Evolutionary conservation across 345 rosid species (phyloP), one percentile per base, ranked within the genome.

Genomic region (Erysimum cheiranthoides): DNA sequence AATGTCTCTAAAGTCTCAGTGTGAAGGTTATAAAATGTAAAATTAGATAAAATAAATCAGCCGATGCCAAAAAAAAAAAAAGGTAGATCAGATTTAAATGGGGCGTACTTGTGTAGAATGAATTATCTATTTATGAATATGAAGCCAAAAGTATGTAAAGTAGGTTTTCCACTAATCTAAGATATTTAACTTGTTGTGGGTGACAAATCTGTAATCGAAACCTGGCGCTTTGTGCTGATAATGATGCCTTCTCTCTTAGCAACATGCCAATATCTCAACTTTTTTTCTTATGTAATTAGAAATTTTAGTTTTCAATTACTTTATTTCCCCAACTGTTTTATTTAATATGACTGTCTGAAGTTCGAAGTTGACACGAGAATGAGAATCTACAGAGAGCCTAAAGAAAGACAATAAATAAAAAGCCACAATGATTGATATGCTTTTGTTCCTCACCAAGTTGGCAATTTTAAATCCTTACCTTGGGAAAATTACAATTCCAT

Each of bases 371-470:
- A 72, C 64, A 72, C 58, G 58, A 78, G 81, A 66, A 72, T 72
- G 81, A 66, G 77, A 78, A 78, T 72, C 73, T 78, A 66, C 11
- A 13, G 63, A 28, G 45, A 66, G 63, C 36, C 58, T 50, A 50
- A 50, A 65, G 27, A 39, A 30, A 50, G 47, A 65, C 56, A 73
- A 56, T 77, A 77, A 64, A 71, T 61, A 64, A 66, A 71, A 71
- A 71, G 81, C 63, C 68, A 72, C 36, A 72, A 78, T 78, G 59
- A 78, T 78, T 72, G 40, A 78, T 66, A 66, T 78, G 69, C 73
- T 66, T 78, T 71, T 78, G 81, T 72, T 72, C 77, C 36, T 58
- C 73, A 66, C 50, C 77, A 71, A 78, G 49, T 66, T 72, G 61
- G 73, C 50, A 57, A 47, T 63, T 71, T 71, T 54, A 36, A 47